Evolutionary conservation across 2,329 filamentous ascomycete genomes (phyloP), one percentile per base, ranked within the genome.

Genomic region (Hymenoscyphus salicellus): DNA sequence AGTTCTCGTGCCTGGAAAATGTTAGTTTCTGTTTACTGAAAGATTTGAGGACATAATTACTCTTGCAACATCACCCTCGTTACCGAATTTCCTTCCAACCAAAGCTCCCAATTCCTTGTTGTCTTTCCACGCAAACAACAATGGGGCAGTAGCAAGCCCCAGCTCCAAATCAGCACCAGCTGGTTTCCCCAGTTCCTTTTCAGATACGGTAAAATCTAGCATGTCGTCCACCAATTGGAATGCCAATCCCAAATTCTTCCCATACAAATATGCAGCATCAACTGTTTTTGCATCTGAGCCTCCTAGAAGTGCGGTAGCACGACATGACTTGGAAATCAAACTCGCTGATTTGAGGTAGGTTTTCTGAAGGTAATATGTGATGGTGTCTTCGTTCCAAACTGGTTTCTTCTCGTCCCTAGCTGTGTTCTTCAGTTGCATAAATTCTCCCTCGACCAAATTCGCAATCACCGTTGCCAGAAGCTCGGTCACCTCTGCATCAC

Each of bases 391-490:
- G 1, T 90, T 95, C 86, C 91, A 98, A 10, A 84, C 81, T 0
- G 94, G 94, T 71, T 91, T 89, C 69, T 85, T 83, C 81, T 98
- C 94, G 76, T 97, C 94, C 69, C 86, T 84, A 56, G 91, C 91
- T 1, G 95, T 98, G 78, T 99, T 99, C 81, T 97, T 96, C 72
- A 99, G 82, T 81, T 99, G 95, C 95, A 99, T 99, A 81, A 99
- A 98, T 79, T 99, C 95, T 75, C 95, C 95, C 80, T 99, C 95
- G 23, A 99, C 93, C 30, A 99, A 82, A 77, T 99, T 99, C 55
- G 95, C 94, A 71, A 99, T 98, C 52, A 98, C 95, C 0, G 94
- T 98, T 3, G 95, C 93, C 33, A 99, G 82, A 7, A 99, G 84
- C 80, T 99, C 95, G 8, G 93, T 92, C 2, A 99, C 95, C 78